These are phyloP conservation scores for Mariannaea elegans DNA, from an alignment of 2,329 filamentous ascomycete species.

Conservation along the genomic window DNA sequence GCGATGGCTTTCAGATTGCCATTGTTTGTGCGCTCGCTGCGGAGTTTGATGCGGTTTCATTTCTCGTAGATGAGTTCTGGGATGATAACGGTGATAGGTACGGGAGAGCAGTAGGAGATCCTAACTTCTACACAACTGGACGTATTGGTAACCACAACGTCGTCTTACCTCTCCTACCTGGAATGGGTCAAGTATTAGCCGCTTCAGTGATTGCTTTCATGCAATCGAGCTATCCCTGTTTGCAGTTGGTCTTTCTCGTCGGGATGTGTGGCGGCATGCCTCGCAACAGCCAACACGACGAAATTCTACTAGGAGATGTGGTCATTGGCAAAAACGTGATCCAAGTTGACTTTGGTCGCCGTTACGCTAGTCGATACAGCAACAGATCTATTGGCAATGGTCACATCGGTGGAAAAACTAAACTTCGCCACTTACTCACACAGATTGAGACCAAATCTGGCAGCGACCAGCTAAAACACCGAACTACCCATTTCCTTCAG, in stretches of 20 bases:
- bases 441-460: neutral
- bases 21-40: constrained; percentile 1
- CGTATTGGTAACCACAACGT: constrained; percentile 40
- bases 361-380: too few relatives aligned
- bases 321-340: constrained; percentile 42
- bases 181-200: constrained; percentile 42
- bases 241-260: constrained; percentile 48
- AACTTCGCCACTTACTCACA: constrained; percentile 13
- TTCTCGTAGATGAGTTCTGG: neutral
- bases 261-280: constrained; percentile 54
- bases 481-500: neutral
- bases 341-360: constrained; percentile 43
- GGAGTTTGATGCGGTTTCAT: neutral
- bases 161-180: constrained; percentile 41
- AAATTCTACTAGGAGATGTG: constrained; percentile 45
- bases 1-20: neutral
- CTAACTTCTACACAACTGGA: constrained; percentile 42
- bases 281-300: neutral
- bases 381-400: too few relatives aligned
- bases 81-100: constrained; percentile 4
- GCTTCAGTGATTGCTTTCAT: constrained; percentile 39
- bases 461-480: neutral
- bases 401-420: too few relatives aligned
- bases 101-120: constrained; percentile 30
- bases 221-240: constrained; percentile 43